A percentile compares a stretch with the other conserved stretches of the same genome.
Conservation (phyloP, 2,329 filamentous ascomycete species). For the Hymenoscyphus linearis region DNA sequence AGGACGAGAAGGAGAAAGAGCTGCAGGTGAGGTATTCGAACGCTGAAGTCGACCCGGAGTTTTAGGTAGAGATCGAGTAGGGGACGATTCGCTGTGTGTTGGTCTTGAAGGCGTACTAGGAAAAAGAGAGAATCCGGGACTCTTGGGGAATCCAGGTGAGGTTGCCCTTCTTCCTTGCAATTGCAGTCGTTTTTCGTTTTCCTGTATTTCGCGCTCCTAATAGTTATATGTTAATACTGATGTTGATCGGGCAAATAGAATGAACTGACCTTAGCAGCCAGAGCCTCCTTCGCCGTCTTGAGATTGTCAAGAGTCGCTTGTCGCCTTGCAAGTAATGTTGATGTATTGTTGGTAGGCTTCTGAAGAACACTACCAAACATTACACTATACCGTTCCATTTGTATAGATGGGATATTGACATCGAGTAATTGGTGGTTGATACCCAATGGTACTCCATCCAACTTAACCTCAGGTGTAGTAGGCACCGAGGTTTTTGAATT, state of each 20-base stretch:
- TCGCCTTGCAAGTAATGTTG: conserved; percentile 46
- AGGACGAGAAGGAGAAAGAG: conserved; percentile 41
- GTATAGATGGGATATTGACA: conserved; percentile 73
- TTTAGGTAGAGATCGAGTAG: conserved; percentile 3
- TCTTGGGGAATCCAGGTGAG: conserved; percentile 43
- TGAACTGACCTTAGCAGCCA: conserved; percentile 33
- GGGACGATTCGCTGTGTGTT: conserved; percentile 14
- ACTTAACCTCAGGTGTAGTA: conserved; percentile 20
- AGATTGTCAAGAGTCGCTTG: conserved; percentile 56
- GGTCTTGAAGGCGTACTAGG: conserved; percentile 24
- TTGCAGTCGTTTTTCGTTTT: conserved; percentile 21
- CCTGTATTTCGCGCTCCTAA: conserved; percentile 35
- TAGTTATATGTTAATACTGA: conserved; percentile 16
- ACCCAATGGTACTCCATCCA: conserved; percentile 19
- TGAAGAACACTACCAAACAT: conserved; percentile 81
- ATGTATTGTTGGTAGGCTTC: conserved; percentile 21
- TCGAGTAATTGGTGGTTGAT: conserved; percentile 47
- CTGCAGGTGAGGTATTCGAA: conserved; percentile 51
- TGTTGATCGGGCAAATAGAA: conserved; percentile 9
- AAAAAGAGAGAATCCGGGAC: conserved; percentile 41
- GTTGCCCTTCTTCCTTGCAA: conserved; percentile 40
- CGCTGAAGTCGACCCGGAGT: conserved; percentile 32
- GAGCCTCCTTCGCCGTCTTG: conserved; percentile 46
- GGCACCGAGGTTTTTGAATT: conserved; percentile 18
- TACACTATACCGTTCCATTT: conserved; percentile 85